Base-by-base conservation (phyloP, 1,284 basidiomycete species). In the Sporisorium scitamineum region DNA sequence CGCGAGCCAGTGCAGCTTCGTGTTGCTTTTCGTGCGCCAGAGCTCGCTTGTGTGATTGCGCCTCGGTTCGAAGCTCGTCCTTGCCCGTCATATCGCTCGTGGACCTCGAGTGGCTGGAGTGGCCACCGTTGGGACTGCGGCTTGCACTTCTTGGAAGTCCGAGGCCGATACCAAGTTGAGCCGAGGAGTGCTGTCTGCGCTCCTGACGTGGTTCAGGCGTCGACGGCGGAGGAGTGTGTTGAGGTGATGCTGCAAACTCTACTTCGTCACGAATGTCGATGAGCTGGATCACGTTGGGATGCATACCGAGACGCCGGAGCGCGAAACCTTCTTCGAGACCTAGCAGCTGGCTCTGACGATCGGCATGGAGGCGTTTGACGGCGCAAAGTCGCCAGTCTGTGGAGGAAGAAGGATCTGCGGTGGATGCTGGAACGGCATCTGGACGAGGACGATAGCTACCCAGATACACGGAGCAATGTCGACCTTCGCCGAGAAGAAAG, bases 311-410 rank as follows among this genome's bases (percentile, higher is more conserved):
- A 24, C 80, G 65, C 22, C 84, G 70, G 20, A 85, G 66, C 4
- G 83, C 83, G 63, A 83, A 85, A 1, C 76, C 84, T 64, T 85
- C 84, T 42, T 84, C 83, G 4, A 85, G 66, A 5, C 82, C 84
- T 0, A 84, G 70, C 16, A 83, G 61, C 56, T 84, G 81, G 13
- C 75, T 77, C 42, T 82, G 78, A n/a, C 77, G 76, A 48, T 85
- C 82, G 1, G 80, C 71, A 50, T 85, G 80, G 2, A 83, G 66
- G 10, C 84, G 77, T 45, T 85, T 85, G 55, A 84, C 64, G n/a
- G 84, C 84, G 54, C 84, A 85, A 3, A 85, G 70, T 27, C 70
- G 54, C 82, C 82, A 85, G 31, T 44, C 27, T 8, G 29, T 48
- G 11, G 55, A 26, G 10, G 62, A 29, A 11, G 53, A 9, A 0